These are phyloP conservation scores for Monosporascus sp. DNA, from an alignment of 2,329 filamentous ascomycete species.

Conservation along the genomic window DNA sequence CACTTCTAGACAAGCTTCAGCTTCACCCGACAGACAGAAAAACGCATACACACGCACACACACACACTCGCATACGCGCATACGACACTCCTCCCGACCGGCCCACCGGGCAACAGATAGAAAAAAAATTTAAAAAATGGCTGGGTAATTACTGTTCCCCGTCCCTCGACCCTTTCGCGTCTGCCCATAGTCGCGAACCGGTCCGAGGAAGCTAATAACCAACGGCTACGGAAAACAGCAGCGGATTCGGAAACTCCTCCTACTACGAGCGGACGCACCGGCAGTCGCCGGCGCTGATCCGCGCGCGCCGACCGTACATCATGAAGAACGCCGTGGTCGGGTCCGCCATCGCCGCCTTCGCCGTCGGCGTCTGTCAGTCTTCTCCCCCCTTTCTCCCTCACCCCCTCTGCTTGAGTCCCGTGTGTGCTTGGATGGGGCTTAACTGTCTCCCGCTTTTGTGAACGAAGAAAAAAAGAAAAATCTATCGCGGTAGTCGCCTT, in stretches of 20 bases:
- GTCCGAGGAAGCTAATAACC: neutral
- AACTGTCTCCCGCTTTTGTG: too few relatives aligned
- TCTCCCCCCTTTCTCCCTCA: neutral
- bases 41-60: too few relatives aligned
- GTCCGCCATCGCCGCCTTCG: conserved; percentile 65
- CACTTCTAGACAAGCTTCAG: neutral
- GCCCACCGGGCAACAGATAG: too few relatives aligned
- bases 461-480: too few relatives aligned
- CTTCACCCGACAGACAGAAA: neutral
- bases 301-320: conserved; percentile 86
- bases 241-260: conserved; percentile 49
- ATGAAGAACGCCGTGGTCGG: conserved; percentile 85
- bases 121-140: neutral
- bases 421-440: too few relatives aligned
- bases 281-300: conserved; percentile 82
- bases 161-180: neutral
- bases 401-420: neutral
- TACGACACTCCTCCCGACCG: too few relatives aligned
- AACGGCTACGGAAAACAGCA: neutral
- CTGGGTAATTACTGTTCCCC: neutral
- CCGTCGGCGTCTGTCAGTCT: conserved; percentile 79
- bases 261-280: conserved; percentile 90
- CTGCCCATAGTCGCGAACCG: neutral
- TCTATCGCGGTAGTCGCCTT: too few relatives aligned
- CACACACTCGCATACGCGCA: too few relatives aligned